Conservation (phyloP, 305 asterid genomes). For the Rubia peregrina region DNA sequence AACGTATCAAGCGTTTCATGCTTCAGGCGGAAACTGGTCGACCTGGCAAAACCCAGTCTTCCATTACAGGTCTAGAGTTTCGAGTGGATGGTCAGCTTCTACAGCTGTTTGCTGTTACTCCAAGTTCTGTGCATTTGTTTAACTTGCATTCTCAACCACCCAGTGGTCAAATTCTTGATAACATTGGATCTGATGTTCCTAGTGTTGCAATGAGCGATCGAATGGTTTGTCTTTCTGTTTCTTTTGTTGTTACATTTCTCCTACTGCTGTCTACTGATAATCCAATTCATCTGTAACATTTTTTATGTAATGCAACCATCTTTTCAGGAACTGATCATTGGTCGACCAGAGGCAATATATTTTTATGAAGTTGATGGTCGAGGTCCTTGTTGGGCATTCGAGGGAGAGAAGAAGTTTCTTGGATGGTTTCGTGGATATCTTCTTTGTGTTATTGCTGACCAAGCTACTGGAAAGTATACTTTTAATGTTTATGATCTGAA, state of each 20-base stretch:
- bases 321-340: conserved; percentile 83
- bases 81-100: conserved; percentile 83
- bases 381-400: conserved; percentile 99
- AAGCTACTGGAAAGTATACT: conserved; percentile 63
- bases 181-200: conserved; percentile 73
- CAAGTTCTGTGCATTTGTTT: conserved; percentile 83
- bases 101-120: conserved; percentile 81
- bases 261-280: neutral
- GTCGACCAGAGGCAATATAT: conserved; percentile 92
- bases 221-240: conserved; percentile 39
- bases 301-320: conserved; percentile 9
- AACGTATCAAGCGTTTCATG: conserved; percentile 83
- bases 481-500: conserved; percentile 85
- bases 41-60: conserved; percentile 35
- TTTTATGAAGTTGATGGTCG: conserved; percentile 97
- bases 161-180: conserved; percentile 66
- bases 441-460: conserved; percentile 78
- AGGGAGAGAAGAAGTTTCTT: conserved; percentile 86
- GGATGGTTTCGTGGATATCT: conserved; percentile 99
- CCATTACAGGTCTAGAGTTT: conserved; percentile 77
- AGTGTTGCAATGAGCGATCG: conserved; percentile 93
- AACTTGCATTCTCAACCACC: conserved; percentile 64
- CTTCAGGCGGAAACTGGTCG: conserved; percentile 58
- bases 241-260: conserved; percentile 5
- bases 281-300: neutral